Evolutionary conservation across 179 eudicot genomes (phyloP).

Genomic region (Drosera spatulata): DNA sequence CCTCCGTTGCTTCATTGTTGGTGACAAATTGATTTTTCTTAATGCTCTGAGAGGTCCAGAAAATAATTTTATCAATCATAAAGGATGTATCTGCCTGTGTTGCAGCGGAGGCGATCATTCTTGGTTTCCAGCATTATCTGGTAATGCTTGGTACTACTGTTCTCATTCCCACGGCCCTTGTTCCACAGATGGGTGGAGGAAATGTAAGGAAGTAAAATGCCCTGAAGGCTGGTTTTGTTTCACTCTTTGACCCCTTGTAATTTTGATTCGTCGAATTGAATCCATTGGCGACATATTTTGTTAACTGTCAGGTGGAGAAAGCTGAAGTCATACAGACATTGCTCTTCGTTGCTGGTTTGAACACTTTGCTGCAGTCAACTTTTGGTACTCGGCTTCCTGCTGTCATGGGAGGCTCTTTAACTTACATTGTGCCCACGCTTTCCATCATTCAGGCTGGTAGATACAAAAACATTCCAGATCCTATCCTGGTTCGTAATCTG

Average conservation of each 20-base stretch:
- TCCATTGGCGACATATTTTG: background rate
- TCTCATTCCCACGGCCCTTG: constrained; percentile 70
- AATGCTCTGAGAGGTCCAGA: too few species aligned
- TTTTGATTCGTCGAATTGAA: background rate
- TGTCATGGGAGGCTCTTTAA: constrained; percentile 86
- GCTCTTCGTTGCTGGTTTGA: constrained; percentile 83
- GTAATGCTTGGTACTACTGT: constrained; percentile 97
- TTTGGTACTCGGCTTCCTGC: constrained; percentile 95
- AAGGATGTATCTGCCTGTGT: too few species aligned
- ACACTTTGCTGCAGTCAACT: constrained; percentile 62
- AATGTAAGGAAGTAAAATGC: constrained; percentile 34
- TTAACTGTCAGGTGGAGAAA: constrained; percentile 55
- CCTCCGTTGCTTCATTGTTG: too few species aligned
- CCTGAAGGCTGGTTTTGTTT: background rate
- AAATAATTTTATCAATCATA: too few species aligned
- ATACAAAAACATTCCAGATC: constrained; percentile 50
- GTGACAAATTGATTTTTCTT: too few species aligned
- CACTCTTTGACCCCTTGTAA: too few species aligned
- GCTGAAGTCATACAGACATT: constrained; percentile 83
- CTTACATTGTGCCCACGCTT: constrained; percentile 69
- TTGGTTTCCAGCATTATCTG: constrained; percentile 94
- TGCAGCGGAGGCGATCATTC: constrained; percentile 87
- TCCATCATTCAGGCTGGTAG: constrained; percentile 76
- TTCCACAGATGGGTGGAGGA: constrained; percentile 97
- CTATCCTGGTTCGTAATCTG: constrained; percentile 8